Evolutionary conservation across 441 rosid species (phyloP), one percentile per base, ranked within the genome.

Genomic region (Gossypium trilobum): DNA sequence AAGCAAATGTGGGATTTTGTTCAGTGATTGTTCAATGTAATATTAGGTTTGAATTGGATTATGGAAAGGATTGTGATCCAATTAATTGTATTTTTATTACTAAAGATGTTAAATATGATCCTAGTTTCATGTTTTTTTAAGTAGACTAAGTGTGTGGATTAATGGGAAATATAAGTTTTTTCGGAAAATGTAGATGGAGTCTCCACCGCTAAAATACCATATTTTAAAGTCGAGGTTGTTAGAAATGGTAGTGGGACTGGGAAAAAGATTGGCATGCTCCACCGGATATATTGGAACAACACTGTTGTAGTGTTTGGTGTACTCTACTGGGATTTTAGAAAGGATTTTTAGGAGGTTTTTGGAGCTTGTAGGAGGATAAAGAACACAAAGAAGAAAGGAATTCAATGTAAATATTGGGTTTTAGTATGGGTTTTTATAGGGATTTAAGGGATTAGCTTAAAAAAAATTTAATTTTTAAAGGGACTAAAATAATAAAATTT

Each of bases 191-290:
- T 31, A 31, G 8, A 85, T 48, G 4, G 66, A 82, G 42, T 63
- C 85, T 70, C 90, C 93, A 67, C 88, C 91, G 68, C 87, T 75
- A 84, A 85, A 79, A 77, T 69, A 88, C 13, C 90, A 77, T 64
- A 78, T 70, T 50, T 42, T 54, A 65, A 84, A 73, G 8, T 27
- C 64, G 73, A 88, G 82, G 62, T 42, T 55, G 16, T 71, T 57
- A 19, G 74, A 74, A 2, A 25, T 1, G 20, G 75, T 13, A 20
- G 76, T 31, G 36, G 36, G 69, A 39, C 13, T 59, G 57, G 39
- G 0, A 13, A 42, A 20, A 0, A 46, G 7, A n/a, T 44, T 14
- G 58, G 42, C 27, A 67, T 73, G 73, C 14, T 70, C 82, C 74
- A 42, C 70, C 5, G 84, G 82, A 25, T 85, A 77, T n/a, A 75